Conservation (phyloP, 2,329 filamentous ascomycete species). For the Ophiostoma australiae region DNA sequence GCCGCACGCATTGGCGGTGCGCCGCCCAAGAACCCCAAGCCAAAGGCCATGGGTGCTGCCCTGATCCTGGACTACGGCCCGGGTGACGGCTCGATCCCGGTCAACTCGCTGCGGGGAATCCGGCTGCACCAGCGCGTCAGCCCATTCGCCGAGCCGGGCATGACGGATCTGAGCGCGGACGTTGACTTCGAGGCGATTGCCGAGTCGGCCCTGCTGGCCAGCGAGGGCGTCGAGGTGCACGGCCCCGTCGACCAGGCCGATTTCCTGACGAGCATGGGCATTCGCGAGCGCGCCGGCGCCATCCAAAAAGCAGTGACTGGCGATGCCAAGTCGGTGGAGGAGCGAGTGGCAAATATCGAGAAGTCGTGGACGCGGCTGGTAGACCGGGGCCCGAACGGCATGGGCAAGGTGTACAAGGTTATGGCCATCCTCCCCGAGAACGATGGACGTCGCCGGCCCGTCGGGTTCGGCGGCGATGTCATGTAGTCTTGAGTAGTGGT, state of each 20-base stretch:
- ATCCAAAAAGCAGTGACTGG: conserved; percentile 50
- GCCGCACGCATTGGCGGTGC: conserved; percentile 77
- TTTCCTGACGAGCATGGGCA: conserved; percentile 78
- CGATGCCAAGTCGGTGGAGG: conserved; percentile 40
- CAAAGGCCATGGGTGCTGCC: conserved; percentile 70
- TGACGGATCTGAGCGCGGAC: conserved; percentile 84
- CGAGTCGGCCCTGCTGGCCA: conserved; percentile 71
- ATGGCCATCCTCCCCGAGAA: conserved; percentile 86
- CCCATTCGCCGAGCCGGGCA: conserved; percentile 72
- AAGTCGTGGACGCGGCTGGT: conserved; percentile 75
- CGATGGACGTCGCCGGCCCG: conserved; percentile 66
- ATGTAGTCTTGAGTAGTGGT: conserved; percentile 17
- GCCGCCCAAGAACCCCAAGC: conserved; percentile 46
- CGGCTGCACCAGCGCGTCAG: conserved; percentile 68
- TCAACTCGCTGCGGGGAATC: conserved; percentile 89
- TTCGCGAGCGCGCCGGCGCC: conserved; percentile 62
- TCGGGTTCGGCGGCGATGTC: conserved; percentile 82
- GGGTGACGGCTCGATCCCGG: conserved; percentile 62
- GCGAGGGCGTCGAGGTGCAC: conserved; percentile 80
- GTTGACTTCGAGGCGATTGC: conserved; percentile 88
- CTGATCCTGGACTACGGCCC: conserved; percentile 96
- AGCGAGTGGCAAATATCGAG: conserved; percentile 56
- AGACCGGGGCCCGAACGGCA: conserved; percentile 75
- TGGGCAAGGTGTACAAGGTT: conserved; percentile 93
- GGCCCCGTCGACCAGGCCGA: conserved; percentile 81